Evolutionary conservation across 78 protist species (phyloP), one percentile per base, ranked within the genome.

Genomic region (Cavenderia fasciculata): DNA sequence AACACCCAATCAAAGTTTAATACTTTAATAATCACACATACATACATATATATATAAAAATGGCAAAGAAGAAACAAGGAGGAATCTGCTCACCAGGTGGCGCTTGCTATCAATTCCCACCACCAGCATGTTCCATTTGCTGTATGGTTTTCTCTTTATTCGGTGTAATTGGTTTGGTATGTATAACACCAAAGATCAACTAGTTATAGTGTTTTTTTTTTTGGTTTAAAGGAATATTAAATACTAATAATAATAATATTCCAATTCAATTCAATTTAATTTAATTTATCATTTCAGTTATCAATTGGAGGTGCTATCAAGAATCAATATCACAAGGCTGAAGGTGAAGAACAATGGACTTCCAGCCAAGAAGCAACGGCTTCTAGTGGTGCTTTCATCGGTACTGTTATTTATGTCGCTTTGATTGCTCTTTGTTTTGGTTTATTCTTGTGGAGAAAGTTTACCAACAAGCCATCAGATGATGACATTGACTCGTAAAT

Each of bases 121-220:
- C 65, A 66, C 79, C 90, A 68, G 72, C 79, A 49, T 82, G 87
- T 56, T 82, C 90, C 40, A 82, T 82, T 36, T 82, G 90, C 41
- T 82, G 90, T 21, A 82, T 71, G 75, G 38, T 82, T 72, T 82
- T 82, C 74, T 82, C 90, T 56, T 47, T 82, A 18, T 82, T 82
- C 56, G 62, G 77, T 54, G 51, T 82, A 19, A 61, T 59, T 57
- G 90, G 90, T 38, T 66, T 82, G 72, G 66, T 82, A 66, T 21
- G 66, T 29, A 73, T 29, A 16, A 59, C 4, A 5, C 16, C n/a
- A n/a, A n/a, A n/a, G n/a, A n/a, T n/a, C n/a, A n/a, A n/a, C n/a
- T n/a, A n/a, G n/a, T n/a, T n/a, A n/a, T n/a, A n/a, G n/a, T n/a
- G n/a, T n/a, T n/a, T n/a, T n/a, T n/a, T n/a, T n/a, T n/a, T n/a